Conservation (phyloP, 306 rosid species). For the Delonix regia region DNA sequence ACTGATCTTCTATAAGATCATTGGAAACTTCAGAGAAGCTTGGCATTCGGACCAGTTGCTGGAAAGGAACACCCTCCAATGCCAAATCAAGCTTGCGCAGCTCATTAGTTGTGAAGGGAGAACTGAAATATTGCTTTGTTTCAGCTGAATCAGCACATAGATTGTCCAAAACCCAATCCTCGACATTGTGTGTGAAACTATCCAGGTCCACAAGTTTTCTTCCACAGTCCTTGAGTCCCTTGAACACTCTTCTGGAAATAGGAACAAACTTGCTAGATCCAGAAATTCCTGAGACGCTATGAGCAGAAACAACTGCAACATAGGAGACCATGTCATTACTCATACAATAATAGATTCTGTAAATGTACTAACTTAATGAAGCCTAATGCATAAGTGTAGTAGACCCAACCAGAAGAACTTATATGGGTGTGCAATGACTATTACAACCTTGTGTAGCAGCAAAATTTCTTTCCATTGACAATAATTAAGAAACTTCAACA, state of each 20-base stretch:
- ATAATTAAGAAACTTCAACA: constrained; percentile 7
- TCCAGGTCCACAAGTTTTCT: constrained; percentile 72
- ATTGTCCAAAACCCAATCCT: constrained; percentile 80
- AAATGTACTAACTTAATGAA: background rate
- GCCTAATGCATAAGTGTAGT: background rate
- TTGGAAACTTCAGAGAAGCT: constrained; percentile 43
- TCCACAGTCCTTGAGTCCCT: constrained; percentile 74
- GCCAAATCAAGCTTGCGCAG: constrained; percentile 86
- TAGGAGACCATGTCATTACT: constrained; percentile 34
- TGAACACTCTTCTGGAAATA: constrained; percentile 68
- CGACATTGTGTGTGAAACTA: constrained; percentile 61
- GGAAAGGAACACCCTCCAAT: constrained; percentile 79
- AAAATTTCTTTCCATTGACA: constrained; percentile 3
- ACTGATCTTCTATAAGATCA: constrained; percentile 68
- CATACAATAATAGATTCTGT: background rate
- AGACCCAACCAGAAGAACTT: background rate
- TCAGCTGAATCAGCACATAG: constrained; percentile 51
- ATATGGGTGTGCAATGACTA: constrained; percentile 1
- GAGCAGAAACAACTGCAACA: constrained; percentile 66
- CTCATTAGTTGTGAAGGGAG: constrained; percentile 75
- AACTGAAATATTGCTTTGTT: constrained; percentile 53
- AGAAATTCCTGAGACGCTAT: constrained; percentile 64
- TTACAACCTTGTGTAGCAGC: constrained; percentile 4
- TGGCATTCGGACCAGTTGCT: constrained; percentile 90
- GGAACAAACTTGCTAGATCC: constrained; percentile 61